Percentiles rank a stretch among this genome's conserved stretches.
phyloP scores from a whole-genome alignment of 1,284 basidiomycete species.

The Ustilago bromivora region DNA sequence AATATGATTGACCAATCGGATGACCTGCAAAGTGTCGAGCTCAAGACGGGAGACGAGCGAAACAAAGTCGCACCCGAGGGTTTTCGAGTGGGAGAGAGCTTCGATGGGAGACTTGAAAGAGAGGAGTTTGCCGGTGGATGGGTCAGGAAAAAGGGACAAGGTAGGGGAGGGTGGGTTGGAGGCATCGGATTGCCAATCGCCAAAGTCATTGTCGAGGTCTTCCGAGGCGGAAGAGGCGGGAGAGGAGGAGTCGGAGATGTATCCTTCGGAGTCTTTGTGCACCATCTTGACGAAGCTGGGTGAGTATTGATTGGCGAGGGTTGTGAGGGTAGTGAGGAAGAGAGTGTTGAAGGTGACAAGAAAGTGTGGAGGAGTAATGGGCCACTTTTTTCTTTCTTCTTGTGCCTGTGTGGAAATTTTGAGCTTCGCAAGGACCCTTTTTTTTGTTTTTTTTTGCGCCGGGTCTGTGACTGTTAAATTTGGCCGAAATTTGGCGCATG shows the following conservation, averaged over 20 bases:
- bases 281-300: slow-evolving; percentile 25
- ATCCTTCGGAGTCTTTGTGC: slow-evolving; percentile 42
- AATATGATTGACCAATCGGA: slow-evolving; percentile 66
- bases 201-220: slow-evolving; percentile 52
- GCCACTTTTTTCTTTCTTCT: slow-evolving; percentile 12
- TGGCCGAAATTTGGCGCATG: not conserved
- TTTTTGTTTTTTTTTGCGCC: not conserved
- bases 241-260: slow-evolving; percentile 25
- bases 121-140: slow-evolving; percentile 7
- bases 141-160: slow-evolving; percentile 27
- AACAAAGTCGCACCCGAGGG: slow-evolving; percentile 58
- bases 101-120: slow-evolving; percentile 46
- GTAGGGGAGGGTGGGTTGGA: slow-evolving; percentile 29
- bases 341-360: not conserved
- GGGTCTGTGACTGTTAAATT: not conserved
- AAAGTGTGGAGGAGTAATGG: slow-evolving; percentile 8
- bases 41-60: slow-evolving; percentile 37
- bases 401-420: slow-evolving; percentile 5
- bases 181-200: slow-evolving; percentile 41
- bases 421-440: slow-evolving; percentile 1
- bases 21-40: slow-evolving; percentile 64
- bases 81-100: slow-evolving; percentile 56
- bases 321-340: not conserved
- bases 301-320: not conserved
- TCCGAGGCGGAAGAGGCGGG: slow-evolving; percentile 25